Conservation (phyloP, 257 asterid species). For the Nemophila menziesii region DNA sequence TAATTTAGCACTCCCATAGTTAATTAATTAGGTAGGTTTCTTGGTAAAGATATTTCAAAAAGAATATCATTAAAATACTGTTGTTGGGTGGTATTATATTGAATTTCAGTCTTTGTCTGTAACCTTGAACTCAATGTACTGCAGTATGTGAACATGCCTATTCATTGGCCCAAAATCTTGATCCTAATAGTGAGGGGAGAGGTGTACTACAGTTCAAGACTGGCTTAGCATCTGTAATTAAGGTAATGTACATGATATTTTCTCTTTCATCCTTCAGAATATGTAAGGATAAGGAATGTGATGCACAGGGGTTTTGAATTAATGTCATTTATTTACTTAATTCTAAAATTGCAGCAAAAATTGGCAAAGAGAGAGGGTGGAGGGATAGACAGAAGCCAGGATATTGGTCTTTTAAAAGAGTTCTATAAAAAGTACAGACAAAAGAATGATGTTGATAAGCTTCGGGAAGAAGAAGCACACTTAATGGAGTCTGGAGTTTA, state of each 20-base stretch:
- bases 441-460: conserved; percentile 63
- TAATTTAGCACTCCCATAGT: background rate
- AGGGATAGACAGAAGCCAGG: conserved; percentile 80
- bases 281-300: background rate
- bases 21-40: background rate
- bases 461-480: conserved; percentile 79
- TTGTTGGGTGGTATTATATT: background rate
- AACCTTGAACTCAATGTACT: conserved; percentile 2
- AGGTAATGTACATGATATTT: conserved; percentile 39
- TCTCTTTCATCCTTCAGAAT: background rate
- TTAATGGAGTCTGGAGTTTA: conserved; percentile 85
- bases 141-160: conserved; percentile 98
- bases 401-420: conserved; percentile 75
- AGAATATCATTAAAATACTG: too few relatives aligned
- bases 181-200: conserved; percentile 98
- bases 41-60: background rate
- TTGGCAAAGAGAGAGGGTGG: conserved; percentile 87
- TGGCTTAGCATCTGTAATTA: conserved; percentile 94
- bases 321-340: conserved; percentile 3
- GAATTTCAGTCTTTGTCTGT: background rate
- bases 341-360: conserved; percentile 61
- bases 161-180: conserved; percentile 93
- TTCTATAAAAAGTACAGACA: conserved; percentile 71
- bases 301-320: background rate
- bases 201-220: conserved; percentile 99